Evolutionary conservation across 2,329 filamentous ascomycete species (phyloP).

Genomic region (Emmonsiellopsis sp.): DNA sequence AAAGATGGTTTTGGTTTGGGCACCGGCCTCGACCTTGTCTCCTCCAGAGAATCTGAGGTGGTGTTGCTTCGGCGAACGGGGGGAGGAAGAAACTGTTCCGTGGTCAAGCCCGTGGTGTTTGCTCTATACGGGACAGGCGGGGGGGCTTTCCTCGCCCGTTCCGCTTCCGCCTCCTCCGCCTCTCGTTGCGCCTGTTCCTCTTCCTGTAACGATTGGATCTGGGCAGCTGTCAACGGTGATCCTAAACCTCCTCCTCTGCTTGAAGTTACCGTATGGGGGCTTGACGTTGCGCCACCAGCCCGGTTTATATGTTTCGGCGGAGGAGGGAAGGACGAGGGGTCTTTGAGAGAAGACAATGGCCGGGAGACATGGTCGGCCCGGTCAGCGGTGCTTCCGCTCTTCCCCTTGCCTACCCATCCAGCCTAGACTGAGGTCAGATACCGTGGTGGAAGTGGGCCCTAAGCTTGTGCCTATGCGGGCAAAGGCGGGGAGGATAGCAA

Average conservation of each 20-base stretch:
- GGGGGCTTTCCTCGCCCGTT: slow-evolving; percentile 31
- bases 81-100: slow-evolving; percentile 60
- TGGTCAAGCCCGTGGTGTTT: slow-evolving; percentile 63
- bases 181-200: slow-evolving; percentile 22
- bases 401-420: slow-evolving; percentile 50
- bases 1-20: slow-evolving; percentile 44
- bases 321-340: slow-evolving; percentile 69
- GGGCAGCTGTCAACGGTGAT: slow-evolving; percentile 31
- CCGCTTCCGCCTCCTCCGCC: slow-evolving; percentile 18
- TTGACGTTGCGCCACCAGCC: slow-evolving; percentile 37
- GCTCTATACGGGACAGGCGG: slow-evolving; percentile 58
- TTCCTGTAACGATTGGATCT: slow-evolving; percentile 23
- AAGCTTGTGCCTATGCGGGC: neutral
- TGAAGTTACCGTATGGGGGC: slow-evolving; percentile 32
- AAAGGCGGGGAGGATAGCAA: slow-evolving; percentile 1
- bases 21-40: slow-evolving; percentile 16
- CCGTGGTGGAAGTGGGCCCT: too few relatives aligned
- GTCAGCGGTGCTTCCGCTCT: slow-evolving; percentile 33
- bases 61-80: slow-evolving; percentile 44
- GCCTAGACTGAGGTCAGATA: slow-evolving; percentile 32
- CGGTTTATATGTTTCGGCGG: slow-evolving; percentile 61
- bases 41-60: slow-evolving; percentile 17
- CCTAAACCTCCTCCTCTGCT: slow-evolving; percentile 33
- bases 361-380: slow-evolving; percentile 44
- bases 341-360: slow-evolving; percentile 62